Conservation (phyloP, 306 rosid species). For the Boehmeria nivea region DNA sequence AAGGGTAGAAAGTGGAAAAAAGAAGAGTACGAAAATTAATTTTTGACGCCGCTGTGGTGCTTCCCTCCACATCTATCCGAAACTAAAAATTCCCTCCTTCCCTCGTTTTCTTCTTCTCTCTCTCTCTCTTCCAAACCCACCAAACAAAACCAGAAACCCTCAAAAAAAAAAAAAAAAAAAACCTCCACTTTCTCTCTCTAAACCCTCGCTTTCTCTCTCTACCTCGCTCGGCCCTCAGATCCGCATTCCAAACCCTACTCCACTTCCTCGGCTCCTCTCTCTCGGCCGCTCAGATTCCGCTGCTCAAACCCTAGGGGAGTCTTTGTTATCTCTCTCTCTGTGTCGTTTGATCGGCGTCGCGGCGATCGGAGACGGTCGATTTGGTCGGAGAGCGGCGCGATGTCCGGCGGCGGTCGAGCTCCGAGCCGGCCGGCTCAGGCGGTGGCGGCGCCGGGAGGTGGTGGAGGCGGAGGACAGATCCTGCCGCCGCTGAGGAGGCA, state of each 20-base stretch:
- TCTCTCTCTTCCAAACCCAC: conserved; percentile 30
- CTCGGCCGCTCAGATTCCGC: conserved; percentile 14
- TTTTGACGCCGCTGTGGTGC: conserved; percentile 24
- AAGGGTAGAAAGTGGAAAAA: conserved; percentile 5
- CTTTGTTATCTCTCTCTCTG: background rate
- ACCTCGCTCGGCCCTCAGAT: conserved; percentile 22
- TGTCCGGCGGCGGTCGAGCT: conserved; percentile 69
- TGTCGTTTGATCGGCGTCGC: background rate
- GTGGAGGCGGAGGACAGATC: conserved; percentile 26
- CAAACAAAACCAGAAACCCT: background rate
- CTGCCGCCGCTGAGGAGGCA: conserved; percentile 72
- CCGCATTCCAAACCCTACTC: conserved; percentile 22
- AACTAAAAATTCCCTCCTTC: conserved; percentile 96
- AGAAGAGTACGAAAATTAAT: background rate
- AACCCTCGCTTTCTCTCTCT: conserved; percentile 23
- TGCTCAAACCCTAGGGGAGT: conserved; percentile 19
- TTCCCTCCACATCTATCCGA: conserved; percentile 99
- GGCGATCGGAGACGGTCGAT: conserved; percentile 9
- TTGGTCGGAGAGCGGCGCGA: conserved; percentile 16
- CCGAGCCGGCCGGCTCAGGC: conserved; percentile 41
- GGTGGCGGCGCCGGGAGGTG: conserved; percentile 21
- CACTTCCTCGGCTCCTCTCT: conserved; percentile 9
- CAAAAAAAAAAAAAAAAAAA: background rate
- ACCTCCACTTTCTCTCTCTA: conserved; percentile 18
- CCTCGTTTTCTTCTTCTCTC: conserved; percentile 86